Conservation (phyloP, 2,329 filamentous ascomycete genomes). For the Aspergillus tubingensis region DNA sequence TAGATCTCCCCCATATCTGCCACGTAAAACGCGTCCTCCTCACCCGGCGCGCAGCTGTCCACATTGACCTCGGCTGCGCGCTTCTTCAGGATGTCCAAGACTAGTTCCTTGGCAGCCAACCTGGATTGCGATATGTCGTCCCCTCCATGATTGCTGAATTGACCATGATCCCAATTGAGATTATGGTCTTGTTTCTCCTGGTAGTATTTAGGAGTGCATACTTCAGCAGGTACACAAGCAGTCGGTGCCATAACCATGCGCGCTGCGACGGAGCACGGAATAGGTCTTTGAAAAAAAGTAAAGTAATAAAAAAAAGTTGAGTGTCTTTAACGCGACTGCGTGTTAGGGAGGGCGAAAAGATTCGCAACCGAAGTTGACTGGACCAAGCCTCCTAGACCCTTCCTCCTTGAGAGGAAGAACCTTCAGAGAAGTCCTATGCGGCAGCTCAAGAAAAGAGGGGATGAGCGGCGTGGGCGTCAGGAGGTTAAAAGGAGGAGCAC, state of each 20-base stretch:
- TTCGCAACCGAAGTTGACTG: constrained; percentile 85
- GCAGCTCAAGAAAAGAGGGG: constrained; percentile 79
- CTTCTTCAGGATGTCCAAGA: constrained; percentile 81
- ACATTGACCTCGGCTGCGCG: constrained; percentile 82
- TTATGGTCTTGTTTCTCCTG: constrained; percentile 36
- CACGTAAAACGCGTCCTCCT: constrained; percentile 98
- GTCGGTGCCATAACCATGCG: constrained; percentile 71
- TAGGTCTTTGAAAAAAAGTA: constrained; percentile 17
- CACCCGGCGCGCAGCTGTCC: constrained; percentile 84
- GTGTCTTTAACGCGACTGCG: constrained; percentile 32
- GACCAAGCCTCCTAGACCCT: constrained; percentile 99
- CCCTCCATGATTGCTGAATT: constrained; percentile 48
- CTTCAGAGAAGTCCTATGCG: constrained; percentile 98
- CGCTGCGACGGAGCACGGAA: constrained; percentile 33
- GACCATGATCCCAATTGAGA: constrained; percentile 29
- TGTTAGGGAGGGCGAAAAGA: constrained; percentile 95
- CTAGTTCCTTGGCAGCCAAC: constrained; percentile 71
- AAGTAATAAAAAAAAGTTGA: constrained; percentile 19
- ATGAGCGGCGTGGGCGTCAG: constrained; percentile 50
- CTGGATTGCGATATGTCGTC: constrained; percentile 45
- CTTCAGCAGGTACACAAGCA: constrained; percentile 58
- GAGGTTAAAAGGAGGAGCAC: constrained; percentile 42
- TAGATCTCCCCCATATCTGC: constrained; percentile 98
- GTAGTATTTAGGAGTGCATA: constrained; percentile 38
- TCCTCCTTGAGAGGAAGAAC: constrained; percentile 99